phyloP scores from a whole-genome alignment of 164 flowering plant species.

The Dillenia turbinata region DNA sequence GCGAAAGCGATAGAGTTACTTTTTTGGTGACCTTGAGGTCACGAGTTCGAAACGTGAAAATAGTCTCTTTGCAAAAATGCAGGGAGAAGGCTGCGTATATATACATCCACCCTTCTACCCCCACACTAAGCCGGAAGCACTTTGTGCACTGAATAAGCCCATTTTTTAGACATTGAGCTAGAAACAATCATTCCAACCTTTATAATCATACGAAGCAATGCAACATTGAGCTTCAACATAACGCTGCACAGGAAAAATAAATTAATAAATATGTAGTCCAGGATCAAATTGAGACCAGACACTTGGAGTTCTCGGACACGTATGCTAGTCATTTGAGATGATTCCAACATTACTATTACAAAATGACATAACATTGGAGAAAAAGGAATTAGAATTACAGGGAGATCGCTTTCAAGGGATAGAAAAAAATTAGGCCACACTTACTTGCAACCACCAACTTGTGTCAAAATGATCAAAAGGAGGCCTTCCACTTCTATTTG shows the following conservation, averaged over 20 bases:
- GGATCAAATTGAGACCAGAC: neutral
- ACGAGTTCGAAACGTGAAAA: no score
- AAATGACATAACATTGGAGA: neutral
- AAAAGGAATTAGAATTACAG: neutral
- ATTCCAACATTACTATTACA: neutral
- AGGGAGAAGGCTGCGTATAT: no score
- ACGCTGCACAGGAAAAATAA: conserved; percentile 56
- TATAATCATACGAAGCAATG: conserved; percentile 88
- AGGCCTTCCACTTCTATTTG: conserved; percentile 76
- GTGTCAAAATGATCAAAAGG: conserved; percentile 73
- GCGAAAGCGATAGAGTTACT: no score
- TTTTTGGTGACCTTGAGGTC: no score
- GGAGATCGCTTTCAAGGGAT: neutral
- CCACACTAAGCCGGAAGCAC: no score
- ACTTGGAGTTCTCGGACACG: neutral
- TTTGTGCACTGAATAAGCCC: no score
- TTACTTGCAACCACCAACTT: conserved; percentile 86
- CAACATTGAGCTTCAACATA: conserved; percentile 97
- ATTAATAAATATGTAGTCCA: neutral
- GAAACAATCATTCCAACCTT: conserved; percentile 42
- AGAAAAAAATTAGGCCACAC: conserved; percentile 4
- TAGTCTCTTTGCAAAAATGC: no score
- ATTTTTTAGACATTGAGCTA: no score
- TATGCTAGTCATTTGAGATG: neutral
- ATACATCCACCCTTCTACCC: no score